Evolutionary conservation across 228 moss, liverwort and hornwort species (phyloP), one percentile per base, ranked within the genome.

Genomic region (Sphagnum fallax): DNA sequence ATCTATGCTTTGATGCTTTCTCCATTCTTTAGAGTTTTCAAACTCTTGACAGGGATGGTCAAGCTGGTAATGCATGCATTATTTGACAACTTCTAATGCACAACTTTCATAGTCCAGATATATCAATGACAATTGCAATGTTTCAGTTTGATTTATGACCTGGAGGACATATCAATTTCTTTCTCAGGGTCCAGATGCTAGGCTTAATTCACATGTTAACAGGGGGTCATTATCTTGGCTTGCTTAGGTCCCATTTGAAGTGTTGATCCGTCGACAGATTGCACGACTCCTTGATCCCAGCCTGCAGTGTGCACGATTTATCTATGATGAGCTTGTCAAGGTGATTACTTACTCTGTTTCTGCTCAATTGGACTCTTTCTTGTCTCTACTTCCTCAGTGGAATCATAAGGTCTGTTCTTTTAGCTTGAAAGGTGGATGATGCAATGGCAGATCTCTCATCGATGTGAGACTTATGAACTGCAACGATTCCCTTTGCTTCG

Each of bases 261-360:
- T 97, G 72, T 81, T 97, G 61, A 91, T 97, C 50, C 91, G 97
- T 62, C 89, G 97, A 63, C 97, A 97, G 75, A 97, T 97, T 85
- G 97, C 93, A 64, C 89, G 97, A 70, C 76, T 97, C 75, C 80
- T 97, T 71, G 97, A 97, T 71, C 97, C 97, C 64, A 97, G 97
- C 74, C 76, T 97, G 52, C 97, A 97, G 67, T 97, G 97, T 84
- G 97, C 97, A 71, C 91, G 93, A 50, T 97, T 97, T 70, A 97
- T 97, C 66, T 97, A 97, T 71, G 97, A 97, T 71, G 97, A 97
- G 74, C 97, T 97, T 83, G 97, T 97, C 49, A 97, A 97, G 92
- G 96, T 96, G 32, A 1, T 32, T 2, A 74, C 65, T 64, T 9
- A 8, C n/a, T 10, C 16, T 52, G 8, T 67, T n/a, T 18, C 55